Evolutionary conservation across 139 green algal genomes (phyloP).

Genomic region (Micromonas pusilla): DNA sequence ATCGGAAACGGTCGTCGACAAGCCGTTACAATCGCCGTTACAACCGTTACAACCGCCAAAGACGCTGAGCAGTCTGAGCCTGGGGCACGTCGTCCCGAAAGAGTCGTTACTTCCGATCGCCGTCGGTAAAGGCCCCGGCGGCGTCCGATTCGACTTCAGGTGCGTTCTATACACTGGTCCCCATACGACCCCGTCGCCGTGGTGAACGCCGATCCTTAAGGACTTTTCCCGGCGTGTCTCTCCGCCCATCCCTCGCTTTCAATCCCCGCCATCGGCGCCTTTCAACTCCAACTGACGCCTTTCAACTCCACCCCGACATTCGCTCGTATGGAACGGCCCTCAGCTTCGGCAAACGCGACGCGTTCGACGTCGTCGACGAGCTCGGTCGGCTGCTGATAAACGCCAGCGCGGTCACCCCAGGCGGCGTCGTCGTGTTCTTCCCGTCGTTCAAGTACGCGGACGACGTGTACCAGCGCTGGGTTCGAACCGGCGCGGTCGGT

Average conservation of each 20-base stretch:
- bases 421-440: constrained; percentile 84
- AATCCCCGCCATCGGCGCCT: too few species aligned
- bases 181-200: too few species aligned
- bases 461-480: constrained; percentile 51
- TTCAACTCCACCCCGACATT: too few species aligned
- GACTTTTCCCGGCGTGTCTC: too few species aligned
- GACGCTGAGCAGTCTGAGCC: constrained; percentile 53
- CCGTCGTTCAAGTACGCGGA: constrained; percentile 77
- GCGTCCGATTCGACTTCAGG: constrained; percentile 60
- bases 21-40: too few species aligned
- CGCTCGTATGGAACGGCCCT: too few species aligned
- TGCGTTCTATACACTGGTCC: too few species aligned
- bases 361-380: constrained; percentile 35
- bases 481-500: constrained; percentile 41
- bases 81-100: constrained; percentile 75
- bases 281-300: too few species aligned
- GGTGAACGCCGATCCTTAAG: too few species aligned
- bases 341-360: background rate
- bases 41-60: background rate
- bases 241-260: too few species aligned
- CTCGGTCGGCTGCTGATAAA: constrained; percentile 42
- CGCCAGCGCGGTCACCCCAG: constrained; percentile 50
- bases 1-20: background rate
- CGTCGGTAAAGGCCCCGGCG: constrained; percentile 54
- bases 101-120: constrained; percentile 58